phyloP scores from a whole-genome alignment of 345 rosid genomes.

The Rubroshorea leprosula region DNA sequence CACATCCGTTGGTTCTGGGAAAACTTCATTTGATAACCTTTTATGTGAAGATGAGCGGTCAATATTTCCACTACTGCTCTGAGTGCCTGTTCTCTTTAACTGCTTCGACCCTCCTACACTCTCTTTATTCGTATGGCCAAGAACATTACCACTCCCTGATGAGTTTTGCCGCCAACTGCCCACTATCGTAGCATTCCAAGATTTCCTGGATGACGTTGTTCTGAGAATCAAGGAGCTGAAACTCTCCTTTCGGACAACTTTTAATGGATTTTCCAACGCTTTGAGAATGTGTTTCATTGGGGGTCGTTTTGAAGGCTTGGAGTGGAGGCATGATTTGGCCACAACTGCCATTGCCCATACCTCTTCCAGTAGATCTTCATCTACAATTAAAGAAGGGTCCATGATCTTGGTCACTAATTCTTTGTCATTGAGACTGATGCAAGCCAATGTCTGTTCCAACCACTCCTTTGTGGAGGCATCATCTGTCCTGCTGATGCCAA shows the following conservation, averaged over 20 bases:
- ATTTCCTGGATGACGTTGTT: slow-evolving; percentile 61
- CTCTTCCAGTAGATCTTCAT: slow-evolving; percentile 91
- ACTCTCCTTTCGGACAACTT: slow-evolving; percentile 74
- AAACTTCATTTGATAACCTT: slow-evolving; percentile 52
- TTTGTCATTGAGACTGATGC: slow-evolving; percentile 61
- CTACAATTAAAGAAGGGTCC: slow-evolving; percentile 74
- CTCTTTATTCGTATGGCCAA: slow-evolving; percentile 26
- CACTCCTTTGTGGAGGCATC: slow-evolving; percentile 54
- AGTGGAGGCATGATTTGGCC: slow-evolving; percentile 85
- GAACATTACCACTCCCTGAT: slow-evolving; percentile 35
- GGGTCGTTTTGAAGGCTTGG: slow-evolving; percentile 76
- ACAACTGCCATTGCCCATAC: slow-evolving; percentile 98
- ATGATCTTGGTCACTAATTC: slow-evolving; percentile 66
- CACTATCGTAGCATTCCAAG: slow-evolving; percentile 65
- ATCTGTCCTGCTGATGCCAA: slow-evolving; percentile 68
- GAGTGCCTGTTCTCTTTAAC: slow-evolving; percentile 47
- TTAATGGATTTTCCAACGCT: slow-evolving; percentile 88
- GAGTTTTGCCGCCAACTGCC: slow-evolving; percentile 86
- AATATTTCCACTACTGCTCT: slow-evolving; percentile 41
- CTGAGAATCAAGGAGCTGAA: slow-evolving; percentile 61
- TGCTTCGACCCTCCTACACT: slow-evolving; percentile 34
- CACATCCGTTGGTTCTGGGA: slow-evolving; percentile 45
- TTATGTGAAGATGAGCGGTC: slow-evolving; percentile 50
- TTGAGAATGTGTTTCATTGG: slow-evolving; percentile 75
- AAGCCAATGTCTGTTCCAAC: slow-evolving; percentile 47